phyloP scores from a whole-genome alignment of 352 stramenopile genomes.

The Pythium utonaiense region DNA sequence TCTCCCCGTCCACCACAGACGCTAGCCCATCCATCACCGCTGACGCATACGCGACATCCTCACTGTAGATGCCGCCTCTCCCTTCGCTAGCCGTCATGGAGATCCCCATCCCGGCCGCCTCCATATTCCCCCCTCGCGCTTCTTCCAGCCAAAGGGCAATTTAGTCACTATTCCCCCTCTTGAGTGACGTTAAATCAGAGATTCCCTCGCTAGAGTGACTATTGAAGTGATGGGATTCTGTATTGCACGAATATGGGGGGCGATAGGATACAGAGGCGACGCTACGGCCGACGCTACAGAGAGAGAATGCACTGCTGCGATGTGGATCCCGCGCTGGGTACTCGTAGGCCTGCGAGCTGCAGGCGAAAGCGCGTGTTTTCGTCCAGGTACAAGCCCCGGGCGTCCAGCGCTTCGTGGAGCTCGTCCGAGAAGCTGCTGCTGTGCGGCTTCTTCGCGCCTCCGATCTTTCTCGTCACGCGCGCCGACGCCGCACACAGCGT shows the following conservation, averaged over 20 bases:
- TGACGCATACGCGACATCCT: background rate
- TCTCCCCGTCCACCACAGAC: background rate
- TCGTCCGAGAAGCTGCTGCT: background rate
- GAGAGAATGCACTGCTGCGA: conserved; percentile 1
- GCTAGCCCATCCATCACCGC: background rate
- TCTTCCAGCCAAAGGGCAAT: conserved; percentile 13
- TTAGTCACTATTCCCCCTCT: conserved; percentile 21
- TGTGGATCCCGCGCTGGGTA: background rate
- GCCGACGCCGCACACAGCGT: background rate
- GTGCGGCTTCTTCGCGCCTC: background rate
- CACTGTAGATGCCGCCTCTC: background rate
- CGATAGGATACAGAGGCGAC: background rate
- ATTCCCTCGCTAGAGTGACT: conserved; percentile 9
- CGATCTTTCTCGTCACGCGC: background rate
- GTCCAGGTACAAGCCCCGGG: conserved; percentile 9
- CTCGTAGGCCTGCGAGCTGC: conserved; percentile 16
- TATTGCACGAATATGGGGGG: background rate
- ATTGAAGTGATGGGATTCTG: conserved; percentile 11
- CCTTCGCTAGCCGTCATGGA: background rate
- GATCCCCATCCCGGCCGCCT: background rate
- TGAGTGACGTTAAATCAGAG: background rate
- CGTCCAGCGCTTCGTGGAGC: background rate
- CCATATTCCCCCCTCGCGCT: background rate
- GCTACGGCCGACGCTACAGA: background rate
- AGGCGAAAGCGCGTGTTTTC: conserved; percentile 22